Conservation (phyloP, 148 eudicot genomes). For the Diospyros lotus region DNA sequence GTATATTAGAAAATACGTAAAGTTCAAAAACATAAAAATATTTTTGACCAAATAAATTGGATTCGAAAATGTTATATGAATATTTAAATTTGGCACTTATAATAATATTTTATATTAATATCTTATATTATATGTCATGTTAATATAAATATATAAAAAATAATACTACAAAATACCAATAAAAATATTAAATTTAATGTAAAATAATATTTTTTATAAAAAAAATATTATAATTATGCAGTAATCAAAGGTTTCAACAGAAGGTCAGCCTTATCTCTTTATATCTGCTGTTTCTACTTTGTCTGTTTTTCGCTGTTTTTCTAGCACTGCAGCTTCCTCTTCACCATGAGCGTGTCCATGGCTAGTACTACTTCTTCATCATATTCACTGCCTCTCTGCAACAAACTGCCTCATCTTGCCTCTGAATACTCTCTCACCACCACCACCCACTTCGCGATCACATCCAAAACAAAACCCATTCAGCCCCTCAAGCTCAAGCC, state of each 20-base stretch:
- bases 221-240: no score
- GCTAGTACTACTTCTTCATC: constrained; percentile 16
- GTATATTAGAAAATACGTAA: no score
- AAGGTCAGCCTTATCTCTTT: no score
- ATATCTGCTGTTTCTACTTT: background rate
- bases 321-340: background rate
- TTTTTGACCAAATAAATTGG: background rate
- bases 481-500: constrained; percentile 35
- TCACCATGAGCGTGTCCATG: constrained; percentile 13
- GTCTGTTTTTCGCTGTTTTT: background rate
- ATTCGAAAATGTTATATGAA: background rate
- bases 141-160: background rate
- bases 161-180: background rate
- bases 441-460: background rate
- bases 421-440: constrained; percentile 9
- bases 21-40: background rate
- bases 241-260: no score
- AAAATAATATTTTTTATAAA: no score
- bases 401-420: constrained; percentile 4
- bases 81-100: background rate
- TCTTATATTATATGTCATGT: background rate
- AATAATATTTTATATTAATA: background rate
- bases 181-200: background rate
- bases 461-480: constrained; percentile 26
- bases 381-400: constrained; percentile 13